Evolutionary conservation across 345 rosid genomes (phyloP), one percentile per base, ranked within the genome.

Genomic region (Linum usitatissimum): DNA sequence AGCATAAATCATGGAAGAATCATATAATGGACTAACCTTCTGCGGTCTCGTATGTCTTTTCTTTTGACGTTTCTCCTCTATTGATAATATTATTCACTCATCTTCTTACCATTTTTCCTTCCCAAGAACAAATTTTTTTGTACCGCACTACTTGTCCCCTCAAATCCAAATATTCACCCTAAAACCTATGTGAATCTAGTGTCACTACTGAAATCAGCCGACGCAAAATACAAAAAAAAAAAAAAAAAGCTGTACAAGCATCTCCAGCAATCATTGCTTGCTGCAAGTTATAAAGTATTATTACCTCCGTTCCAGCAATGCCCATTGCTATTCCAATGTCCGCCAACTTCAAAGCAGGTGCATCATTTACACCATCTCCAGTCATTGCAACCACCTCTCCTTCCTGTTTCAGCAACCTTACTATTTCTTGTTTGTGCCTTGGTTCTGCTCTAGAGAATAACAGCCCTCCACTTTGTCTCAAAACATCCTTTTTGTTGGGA

Each of bases 301-400:
- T 13, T 82, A 89, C 99, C 88, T 93, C 97, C 18, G 99, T 93
- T 56, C 99, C 99, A 7, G 96, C 60, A 65, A 93, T 87, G 40
- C 99, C 99, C 99, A 93, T 93, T 60, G 97, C 97, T 48, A 93
- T 60, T n/a, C 99, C 99, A 61, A 93, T 93, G 66, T 93, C 97
- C 64, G 99, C 99, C 78, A 93, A 75, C 77, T 93, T 93, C 60
- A 93, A 75, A 56, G 99, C 99, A 66, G 99, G 97, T 19, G 97
- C 97, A 77, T 93, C 99, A 65, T 93, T 93, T 62, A 89, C 97
- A 72, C 97, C 99, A 75, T 93, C 99, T 64, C 97, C 97, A 19
- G 99, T 93, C 99, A 93, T 93, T 31, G 99, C 97, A 65, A 93
- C 99, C 18, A 93, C 99, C 77, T 93, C 99, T n/a, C 94, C 96